Evolutionary conservation across 345 rosid genomes (phyloP).

Genomic region (Barbarea vulgaris): DNA sequence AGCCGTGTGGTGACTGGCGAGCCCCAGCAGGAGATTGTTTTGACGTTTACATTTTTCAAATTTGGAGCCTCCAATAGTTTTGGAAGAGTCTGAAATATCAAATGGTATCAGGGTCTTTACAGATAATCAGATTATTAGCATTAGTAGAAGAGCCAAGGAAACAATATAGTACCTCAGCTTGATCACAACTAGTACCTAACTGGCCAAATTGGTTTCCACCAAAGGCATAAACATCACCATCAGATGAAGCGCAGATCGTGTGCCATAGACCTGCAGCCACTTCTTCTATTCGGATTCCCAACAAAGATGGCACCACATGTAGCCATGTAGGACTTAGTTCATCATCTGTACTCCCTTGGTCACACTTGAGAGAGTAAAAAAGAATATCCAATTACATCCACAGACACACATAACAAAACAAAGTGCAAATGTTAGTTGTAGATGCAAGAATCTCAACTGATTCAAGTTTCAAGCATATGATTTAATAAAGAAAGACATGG

Average conservation of each 20-base stretch:
- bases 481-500: constrained; percentile 7
- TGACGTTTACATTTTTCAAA: constrained; percentile 62
- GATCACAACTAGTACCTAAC: constrained; percentile 94
- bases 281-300: constrained; percentile 75
- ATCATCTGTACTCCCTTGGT: constrained; percentile 96
- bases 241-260: constrained; percentile 79
- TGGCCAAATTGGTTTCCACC: constrained; percentile 99
- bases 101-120: neutral
- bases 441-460: constrained; percentile 19
- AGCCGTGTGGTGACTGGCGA: constrained; percentile 90
- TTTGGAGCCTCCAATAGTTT: constrained; percentile 85
- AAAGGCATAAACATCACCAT: constrained; percentile 88
- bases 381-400: neutral
- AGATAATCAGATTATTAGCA: neutral
- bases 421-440: constrained; percentile 1
- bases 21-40: constrained; percentile 90
- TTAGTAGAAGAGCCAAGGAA: neutral
- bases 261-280: constrained; percentile 98
- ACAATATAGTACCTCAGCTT: constrained; percentile 70
- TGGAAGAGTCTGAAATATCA: constrained; percentile 69
- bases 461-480: constrained; percentile 9
- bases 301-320: constrained; percentile 82
- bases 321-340: constrained; percentile 82
- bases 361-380: constrained; percentile 62
- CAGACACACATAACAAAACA: constrained; percentile 1